Evolutionary conservation across 306 rosid species (phyloP), one percentile per base, ranked within the genome.

Genomic region (Hippophae rhamnoides): DNA sequence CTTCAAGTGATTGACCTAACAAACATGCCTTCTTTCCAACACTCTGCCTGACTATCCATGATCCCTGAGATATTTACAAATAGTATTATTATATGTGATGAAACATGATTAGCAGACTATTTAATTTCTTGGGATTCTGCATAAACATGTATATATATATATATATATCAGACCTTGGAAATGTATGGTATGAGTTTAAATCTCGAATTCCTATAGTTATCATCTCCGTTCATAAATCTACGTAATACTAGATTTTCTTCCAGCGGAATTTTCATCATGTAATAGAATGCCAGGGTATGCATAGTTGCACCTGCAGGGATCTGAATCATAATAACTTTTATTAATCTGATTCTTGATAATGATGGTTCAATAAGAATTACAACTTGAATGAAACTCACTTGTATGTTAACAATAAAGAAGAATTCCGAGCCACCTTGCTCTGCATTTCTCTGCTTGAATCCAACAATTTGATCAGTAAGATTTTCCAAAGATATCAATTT

Each of bases 31-130:
- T 90, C 78, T 82, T 90, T 44, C 95, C 97, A 52, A 90, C 97
- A 74, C 95, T 86, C 68, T 86, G 97, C 70, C 86, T 90, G 9
- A 90, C 97, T 65, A 90, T 90, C 97, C 97, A 90, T 26, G 95
- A 86, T 72, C 97, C 97, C 97, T 86, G 68, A 65, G 50, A 57
- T 53, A 68, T 38, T 47, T 47, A 9, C 43, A 54, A 9, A 26
- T 49, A 10, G 10, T 49, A 79, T 62, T 49, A 79, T 62, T 46
- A 31, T 53, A 27, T 12, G 7, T 49, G 12, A 13, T 6, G 14
- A 49, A 49, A 49, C 12, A 14, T n/a, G 4, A 12, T 49, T 2
- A 13, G 5, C 6, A 49, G 0, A 49, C 7, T 0, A 49, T 49
- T 3, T 31, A 31, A 31, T 31, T 31, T 31, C 38, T 31, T 31